A percentile compares a stretch with the other conserved stretches of the same genome.
Conservation (phyloP, 768 basidiomycete genomes). For the Imleria badia region DNA sequence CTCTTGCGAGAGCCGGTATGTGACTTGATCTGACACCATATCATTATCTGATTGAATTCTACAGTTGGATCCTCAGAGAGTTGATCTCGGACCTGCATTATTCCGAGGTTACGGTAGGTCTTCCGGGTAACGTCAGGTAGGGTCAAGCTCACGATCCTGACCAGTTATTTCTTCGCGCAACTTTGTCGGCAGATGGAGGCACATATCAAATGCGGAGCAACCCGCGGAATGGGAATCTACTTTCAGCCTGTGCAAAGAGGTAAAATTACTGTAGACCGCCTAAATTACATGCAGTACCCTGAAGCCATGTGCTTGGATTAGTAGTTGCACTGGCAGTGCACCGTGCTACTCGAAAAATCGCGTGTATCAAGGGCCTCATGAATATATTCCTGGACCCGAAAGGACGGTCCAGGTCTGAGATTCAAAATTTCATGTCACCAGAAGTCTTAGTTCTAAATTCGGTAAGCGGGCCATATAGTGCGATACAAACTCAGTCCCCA, state of each 20-base stretch:
- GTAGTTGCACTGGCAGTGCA: too few relatives aligned
- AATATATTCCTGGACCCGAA: too few relatives aligned
- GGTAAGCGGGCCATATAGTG: neutral
- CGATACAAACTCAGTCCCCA: neutral
- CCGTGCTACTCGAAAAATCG: neutral
- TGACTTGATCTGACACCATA: conserved; percentile 1
- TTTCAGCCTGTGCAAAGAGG: conserved; percentile 50
- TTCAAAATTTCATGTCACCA: neutral
- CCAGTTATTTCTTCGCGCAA: conserved; percentile 51
- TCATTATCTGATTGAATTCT: conserved; percentile 1
- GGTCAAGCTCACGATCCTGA: conserved; percentile 9
- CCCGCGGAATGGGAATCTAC: conserved; percentile 49
- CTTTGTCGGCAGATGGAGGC: conserved; percentile 49
- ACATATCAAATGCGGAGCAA: conserved; percentile 31
- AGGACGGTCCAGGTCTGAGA: too few relatives aligned
- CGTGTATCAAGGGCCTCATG: conserved; percentile 7
- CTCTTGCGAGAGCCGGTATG: conserved; percentile 53
- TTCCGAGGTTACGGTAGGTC: conserved; percentile 50
- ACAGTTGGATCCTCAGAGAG: conserved; percentile 27
- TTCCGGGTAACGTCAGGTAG: neutral
- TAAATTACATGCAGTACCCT: neutral
- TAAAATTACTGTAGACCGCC: conserved; percentile 15
- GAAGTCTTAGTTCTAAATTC: neutral
- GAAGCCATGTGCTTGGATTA: neutral
- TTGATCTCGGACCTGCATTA: conserved; percentile 36